Evolutionary conservation across 306 rosid genomes (phyloP).

Genomic region (Prunus dulcis): DNA sequence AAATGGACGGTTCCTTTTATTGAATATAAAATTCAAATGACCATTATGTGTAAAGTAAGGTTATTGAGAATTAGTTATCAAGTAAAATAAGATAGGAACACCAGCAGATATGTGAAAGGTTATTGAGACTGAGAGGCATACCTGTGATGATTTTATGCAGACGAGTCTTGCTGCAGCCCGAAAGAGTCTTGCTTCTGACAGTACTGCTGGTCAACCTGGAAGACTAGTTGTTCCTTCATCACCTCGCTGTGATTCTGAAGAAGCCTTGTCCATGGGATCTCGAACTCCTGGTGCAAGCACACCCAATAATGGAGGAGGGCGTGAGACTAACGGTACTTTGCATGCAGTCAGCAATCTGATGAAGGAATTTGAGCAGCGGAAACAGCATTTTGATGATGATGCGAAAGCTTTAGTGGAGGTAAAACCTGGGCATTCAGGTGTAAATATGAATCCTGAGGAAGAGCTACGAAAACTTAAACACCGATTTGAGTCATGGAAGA

Average conservation of each 20-base stretch:
- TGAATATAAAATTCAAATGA: background rate
- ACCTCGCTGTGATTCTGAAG: slow-evolving; percentile 72
- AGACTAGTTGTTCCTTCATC: slow-evolving; percentile 37
- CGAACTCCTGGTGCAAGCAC: slow-evolving; percentile 73
- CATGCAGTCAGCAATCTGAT: slow-evolving; percentile 51
- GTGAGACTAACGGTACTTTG: slow-evolving; percentile 51
- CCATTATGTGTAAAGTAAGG: too few species aligned
- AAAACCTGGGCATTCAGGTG: slow-evolving; percentile 43
- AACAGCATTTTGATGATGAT: slow-evolving; percentile 61
- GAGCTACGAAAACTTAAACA: slow-evolving; percentile 63
- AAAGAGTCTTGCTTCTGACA: slow-evolving; percentile 68
- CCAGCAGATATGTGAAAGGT: background rate
- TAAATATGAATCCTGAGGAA: slow-evolving; percentile 37
- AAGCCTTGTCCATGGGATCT: slow-evolving; percentile 61
- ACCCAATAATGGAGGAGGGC: slow-evolving; percentile 54
- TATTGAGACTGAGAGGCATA: background rate
- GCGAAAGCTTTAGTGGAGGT: slow-evolving; percentile 56
- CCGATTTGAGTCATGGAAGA: slow-evolving; percentile 79
- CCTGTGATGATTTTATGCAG: slow-evolving; percentile 42
- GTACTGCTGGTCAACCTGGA: slow-evolving; percentile 38
- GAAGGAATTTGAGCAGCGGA: slow-evolving; percentile 76
- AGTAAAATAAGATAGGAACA: background rate
- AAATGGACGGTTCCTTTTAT: background rate
- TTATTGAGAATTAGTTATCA: background rate
- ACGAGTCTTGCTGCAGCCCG: slow-evolving; percentile 83